A percentile compares a stretch with the other conserved stretches of the same genome.
Conservation (phyloP, 768 basidiomycete species). For the Leccinum truebloodii region DNA sequence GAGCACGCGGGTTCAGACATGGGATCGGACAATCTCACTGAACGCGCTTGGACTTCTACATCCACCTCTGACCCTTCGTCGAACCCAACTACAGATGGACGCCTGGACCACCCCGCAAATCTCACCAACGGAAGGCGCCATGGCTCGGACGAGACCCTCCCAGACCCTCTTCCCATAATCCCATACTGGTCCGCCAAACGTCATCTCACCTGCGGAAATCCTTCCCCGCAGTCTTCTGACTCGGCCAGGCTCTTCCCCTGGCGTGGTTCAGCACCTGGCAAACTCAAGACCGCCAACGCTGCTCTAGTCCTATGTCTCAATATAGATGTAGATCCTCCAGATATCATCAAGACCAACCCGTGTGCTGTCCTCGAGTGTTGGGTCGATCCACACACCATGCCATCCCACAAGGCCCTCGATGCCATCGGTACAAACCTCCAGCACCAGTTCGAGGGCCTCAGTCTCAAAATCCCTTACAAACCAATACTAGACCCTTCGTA, state of each 20-base stretch:
- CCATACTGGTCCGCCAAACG: slow-evolving; percentile 89
- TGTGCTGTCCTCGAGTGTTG: slow-evolving; percentile 95
- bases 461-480: slow-evolving; percentile 92
- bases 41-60: slow-evolving; percentile 48
- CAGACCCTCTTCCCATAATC: slow-evolving; percentile 57
- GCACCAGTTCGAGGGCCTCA: slow-evolving; percentile 94
- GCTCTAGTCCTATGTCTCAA: slow-evolving; percentile 91
- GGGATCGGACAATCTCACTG: slow-evolving; percentile 57
- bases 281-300: slow-evolving; percentile 90
- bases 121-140: slow-evolving; percentile 37
- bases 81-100: slow-evolving; percentile 35
- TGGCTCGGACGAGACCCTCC: slow-evolving; percentile 47
- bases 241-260: slow-evolving; percentile 70
- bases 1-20: slow-evolving; percentile 29
- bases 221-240: slow-evolving; percentile 67
- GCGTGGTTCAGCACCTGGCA: slow-evolving; percentile 78
- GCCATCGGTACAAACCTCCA: slow-evolving; percentile 91
- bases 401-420: slow-evolving; percentile 90
- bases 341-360: slow-evolving; percentile 95
- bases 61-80: slow-evolving; percentile 54
- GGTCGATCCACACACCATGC: slow-evolving; percentile 94
- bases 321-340: slow-evolving; percentile 97
- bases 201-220: slow-evolving; percentile 89
- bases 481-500: slow-evolving; percentile 93
- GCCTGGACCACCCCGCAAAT: slow-evolving; percentile 31